These are phyloP conservation scores for Litsea cubeba DNA, from an alignment of 164 flowering plant species.

Conservation along the genomic window DNA sequence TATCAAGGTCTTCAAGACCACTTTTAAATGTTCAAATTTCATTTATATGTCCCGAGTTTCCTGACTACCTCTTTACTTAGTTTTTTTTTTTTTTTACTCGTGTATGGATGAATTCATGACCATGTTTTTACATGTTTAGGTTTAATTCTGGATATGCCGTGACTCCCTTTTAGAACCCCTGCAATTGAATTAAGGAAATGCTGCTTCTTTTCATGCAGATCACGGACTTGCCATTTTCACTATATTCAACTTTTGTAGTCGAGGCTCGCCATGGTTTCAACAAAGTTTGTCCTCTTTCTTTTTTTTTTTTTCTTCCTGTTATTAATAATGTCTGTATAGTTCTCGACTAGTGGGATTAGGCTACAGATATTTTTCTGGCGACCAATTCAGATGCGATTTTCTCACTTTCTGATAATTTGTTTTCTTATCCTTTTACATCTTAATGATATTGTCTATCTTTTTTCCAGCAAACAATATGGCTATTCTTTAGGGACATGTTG, in stretches of 20 bases:
- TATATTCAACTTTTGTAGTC: constrained; percentile 95
- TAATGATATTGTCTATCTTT: not conserved
- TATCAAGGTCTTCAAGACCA: too few species aligned
- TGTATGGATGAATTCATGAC: not conserved
- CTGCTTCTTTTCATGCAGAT: constrained; percentile 48
- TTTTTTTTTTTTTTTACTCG: not conserved
- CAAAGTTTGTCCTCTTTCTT: constrained; percentile 47
- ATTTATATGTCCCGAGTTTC: too few species aligned
- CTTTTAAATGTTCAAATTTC: too few species aligned
- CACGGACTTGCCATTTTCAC: constrained; percentile 92
- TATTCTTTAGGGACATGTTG: constrained; percentile 83
- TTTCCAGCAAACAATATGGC: constrained; percentile 89
- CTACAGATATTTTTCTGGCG: not conserved
- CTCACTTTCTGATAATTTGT: not conserved
- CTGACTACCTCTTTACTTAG: not conserved
- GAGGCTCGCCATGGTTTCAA: constrained; percentile 98
- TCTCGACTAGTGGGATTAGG: not conserved
- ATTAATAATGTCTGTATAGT: too few species aligned
- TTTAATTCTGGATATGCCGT: not conserved
- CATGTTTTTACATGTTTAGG: not conserved
- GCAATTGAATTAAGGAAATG: not conserved
- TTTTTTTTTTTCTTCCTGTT: not conserved
- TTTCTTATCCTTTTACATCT: not conserved
- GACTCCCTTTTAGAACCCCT: too few species aligned
- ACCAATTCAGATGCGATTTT: not conserved